Base-by-base conservation (phyloP, 1,284 basidiomycete species). In the Veloporphyrellus conicus region DNA sequence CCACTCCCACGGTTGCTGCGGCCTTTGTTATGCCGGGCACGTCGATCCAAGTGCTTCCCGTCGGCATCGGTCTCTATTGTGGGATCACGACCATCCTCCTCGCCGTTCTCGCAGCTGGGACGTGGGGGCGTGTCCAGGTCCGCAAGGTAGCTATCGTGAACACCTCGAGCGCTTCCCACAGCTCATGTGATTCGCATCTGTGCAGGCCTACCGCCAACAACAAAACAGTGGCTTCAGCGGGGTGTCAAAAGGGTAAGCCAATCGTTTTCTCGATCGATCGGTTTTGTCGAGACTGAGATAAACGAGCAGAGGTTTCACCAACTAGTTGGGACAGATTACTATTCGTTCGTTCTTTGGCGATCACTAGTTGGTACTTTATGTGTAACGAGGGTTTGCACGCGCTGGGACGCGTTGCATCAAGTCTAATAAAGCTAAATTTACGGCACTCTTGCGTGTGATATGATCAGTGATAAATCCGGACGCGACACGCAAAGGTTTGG, bases 51-150 rank as follows among this genome's bases (percentile, higher is more conserved):
- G 87, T 91, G 4, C 71, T 90, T 41, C 89, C 88, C 0, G 81
- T 90, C 54, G 88, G 88, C 56, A 73, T 91, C 41, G 85, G 84
- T 48, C 76, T 91, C 16, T 90, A 87, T 61, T 87, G 84, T 39
- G 87, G 85, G 55, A 84, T 91, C 51, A 87, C 86, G 20, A 82
- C 84, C 11, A 83, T 90, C 60, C 84, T 82, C 18, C 65, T 91
- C 56, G 81, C 85, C 53, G 80, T 86, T n/a, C 84, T 91, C 52
- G 82, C 77, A 44, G 70, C 88, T 60, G 87, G 90, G 50, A 90
- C 87, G 19, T 88, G 84, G 61, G 87, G 90, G 72, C 77, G 88
- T 43, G 82, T 86, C 25, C 87, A 84, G 67, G 86, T 87, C 63
- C 82, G 87, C 72, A 87, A 79, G 78, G 86, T 85, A 45, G n/a